phyloP scores from a whole-genome alignment of 2,329 filamentous ascomycete genomes.

The Curvularia sp. region DNA sequence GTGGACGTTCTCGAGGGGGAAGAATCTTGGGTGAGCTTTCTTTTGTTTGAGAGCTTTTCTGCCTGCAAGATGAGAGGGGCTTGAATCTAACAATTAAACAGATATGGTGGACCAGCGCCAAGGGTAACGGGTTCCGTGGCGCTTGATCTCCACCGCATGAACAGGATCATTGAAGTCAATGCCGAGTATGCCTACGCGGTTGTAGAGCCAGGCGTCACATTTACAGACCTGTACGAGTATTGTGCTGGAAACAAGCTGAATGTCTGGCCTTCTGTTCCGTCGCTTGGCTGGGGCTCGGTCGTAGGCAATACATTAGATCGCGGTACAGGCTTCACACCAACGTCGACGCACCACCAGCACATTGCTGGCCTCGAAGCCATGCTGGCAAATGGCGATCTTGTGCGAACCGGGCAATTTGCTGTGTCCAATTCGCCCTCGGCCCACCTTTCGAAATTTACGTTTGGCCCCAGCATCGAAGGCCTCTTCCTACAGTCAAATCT shows the following conservation, averaged over 20 bases:
- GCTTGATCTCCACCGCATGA: conserved; percentile 52
- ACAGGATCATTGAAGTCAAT: conserved; percentile 56
- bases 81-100: conserved; percentile 6
- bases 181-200: conserved; percentile 56
- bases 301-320: conserved; percentile 52
- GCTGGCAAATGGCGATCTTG: conserved; percentile 44
- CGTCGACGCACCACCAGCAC: conserved; percentile 49
- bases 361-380: conserved; percentile 51
- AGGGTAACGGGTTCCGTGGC: conserved; percentile 49
- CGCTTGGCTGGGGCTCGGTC: conserved; percentile 47
- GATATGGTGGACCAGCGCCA: conserved; percentile 43
- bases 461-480: conserved; percentile 51
- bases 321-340: conserved; percentile 53
- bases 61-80: too few relatives aligned
- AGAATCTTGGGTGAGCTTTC: conserved; percentile 46
- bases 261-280: conserved; percentile 46
- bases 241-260: conserved; percentile 40
- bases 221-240: conserved; percentile 44
- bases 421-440: conserved; percentile 54
- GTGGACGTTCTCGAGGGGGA: conserved; percentile 45
- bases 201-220: conserved; percentile 50
- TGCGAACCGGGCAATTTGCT: conserved; percentile 51
- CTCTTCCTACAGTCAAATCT: conserved; percentile 62
- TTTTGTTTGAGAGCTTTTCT: background rate
- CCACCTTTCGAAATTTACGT: conserved; percentile 48